Base-by-base conservation (phyloP, 2,329 filamentous ascomycete genomes). In the Hypoxylon sp. region DNA sequence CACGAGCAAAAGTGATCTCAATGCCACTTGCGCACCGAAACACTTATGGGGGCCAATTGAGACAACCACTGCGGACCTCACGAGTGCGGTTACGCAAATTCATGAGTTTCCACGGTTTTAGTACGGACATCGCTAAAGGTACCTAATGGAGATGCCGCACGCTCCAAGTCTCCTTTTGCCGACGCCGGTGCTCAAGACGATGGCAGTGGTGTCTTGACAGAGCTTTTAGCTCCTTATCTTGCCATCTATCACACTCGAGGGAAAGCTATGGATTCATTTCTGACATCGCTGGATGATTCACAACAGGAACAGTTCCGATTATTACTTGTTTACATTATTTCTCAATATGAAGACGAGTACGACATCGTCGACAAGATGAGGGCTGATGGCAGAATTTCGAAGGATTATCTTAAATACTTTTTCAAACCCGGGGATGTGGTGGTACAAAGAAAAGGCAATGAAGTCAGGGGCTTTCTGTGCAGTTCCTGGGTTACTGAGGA, bases 191-290 rank as follows among this genome's bases (percentile, higher is more conserved):
- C 23, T 23, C 23, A 23, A 23, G 5, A 5, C 23, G 5, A 23
- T 23, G 23, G 23, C 23, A 3, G 19, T 9, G 5, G 10, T 45
- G n/a, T 14, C 5, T 19, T 5, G 5, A 45, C 19, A 2, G 41
- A 45, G 19, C 32, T 34, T 11, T 14, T 30, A 10, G n/a, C 57
- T 36, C 48, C 57, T 13, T 60, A 60, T 28, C 48, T 19, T 1
- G 34, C 48, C 57, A 51, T 52, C 25, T 60, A 34, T 17, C 57
- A 60, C 19, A 34, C n/a, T 34, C n/a, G 43, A n/a, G 34, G 45
- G 28, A 7, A 45, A 21, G 17, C 23, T 14, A 38, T 60, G 34
- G 32, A 41, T n/a, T 7, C 25, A 9, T 60, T 60, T 19, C 43
- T 60, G 17, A 10, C 25, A 23, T 28, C 32, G 5, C 19, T 60